phyloP scores from a whole-genome alignment of 192 early-diverging fungal genomes.

The Backusella psychrophila region DNA sequence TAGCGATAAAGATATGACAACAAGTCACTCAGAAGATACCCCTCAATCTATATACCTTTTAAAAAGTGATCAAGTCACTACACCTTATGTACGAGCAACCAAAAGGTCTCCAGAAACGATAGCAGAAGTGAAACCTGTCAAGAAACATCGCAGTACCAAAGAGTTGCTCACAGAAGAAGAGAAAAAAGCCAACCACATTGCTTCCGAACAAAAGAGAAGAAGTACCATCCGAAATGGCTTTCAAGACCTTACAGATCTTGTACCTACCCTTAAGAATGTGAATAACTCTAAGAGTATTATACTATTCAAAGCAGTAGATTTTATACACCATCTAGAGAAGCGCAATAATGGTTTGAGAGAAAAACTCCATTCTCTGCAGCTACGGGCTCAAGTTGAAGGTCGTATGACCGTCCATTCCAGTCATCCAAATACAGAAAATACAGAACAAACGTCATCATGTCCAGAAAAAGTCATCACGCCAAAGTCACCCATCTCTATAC shows the following conservation, averaged over 20 bases:
- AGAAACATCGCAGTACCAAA: constrained; percentile 23
- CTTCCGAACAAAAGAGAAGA: constrained; percentile 74
- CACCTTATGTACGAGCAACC: background rate
- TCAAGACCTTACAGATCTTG: constrained; percentile 85
- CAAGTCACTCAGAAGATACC: constrained; percentile 2
- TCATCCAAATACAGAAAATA: background rate
- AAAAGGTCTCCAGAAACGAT: background rate
- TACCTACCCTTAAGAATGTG: constrained; percentile 74
- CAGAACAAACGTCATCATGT: background rate
- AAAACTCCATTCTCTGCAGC: constrained; percentile 27
- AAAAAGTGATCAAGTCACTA: constrained; percentile 2
- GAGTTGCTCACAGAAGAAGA: constrained; percentile 76
- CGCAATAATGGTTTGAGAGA: constrained; percentile 40
- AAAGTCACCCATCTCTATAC: background rate
- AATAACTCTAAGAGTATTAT: constrained; percentile 70
- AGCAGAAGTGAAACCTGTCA: background rate
- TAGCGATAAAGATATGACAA: background rate
- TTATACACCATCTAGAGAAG: constrained; percentile 58
- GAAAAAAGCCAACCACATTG: constrained; percentile 75
- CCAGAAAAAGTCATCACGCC: background rate
- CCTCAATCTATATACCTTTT: constrained; percentile 8
- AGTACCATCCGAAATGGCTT: constrained; percentile 84
- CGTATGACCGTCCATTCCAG: constrained; percentile 8
- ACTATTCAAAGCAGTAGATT: constrained; percentile 68
- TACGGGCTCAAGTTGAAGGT: constrained; percentile 33